Evolutionary conservation across 2,329 filamentous ascomycete genomes (phyloP), one percentile per base, ranked within the genome.

Genomic region (Exophiala sp.): DNA sequence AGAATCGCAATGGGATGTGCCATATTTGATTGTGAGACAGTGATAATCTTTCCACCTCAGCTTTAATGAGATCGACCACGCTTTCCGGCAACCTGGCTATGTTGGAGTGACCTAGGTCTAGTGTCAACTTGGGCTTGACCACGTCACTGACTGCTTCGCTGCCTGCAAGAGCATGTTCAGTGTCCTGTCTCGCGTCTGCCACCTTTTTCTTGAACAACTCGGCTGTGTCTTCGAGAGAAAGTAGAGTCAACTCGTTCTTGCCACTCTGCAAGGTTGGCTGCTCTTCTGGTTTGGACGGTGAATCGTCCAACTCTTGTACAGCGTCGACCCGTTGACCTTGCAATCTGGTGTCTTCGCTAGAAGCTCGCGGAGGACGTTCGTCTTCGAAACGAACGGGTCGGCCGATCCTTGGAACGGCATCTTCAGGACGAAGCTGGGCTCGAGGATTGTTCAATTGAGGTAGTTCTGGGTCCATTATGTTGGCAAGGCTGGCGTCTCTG

Each of bases 31-130:
- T 80, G 55, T 79, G 75, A 6, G 76, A 76, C 36, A 80, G 64
- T 24, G 76, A 77, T 34, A 80, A 66, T 53, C 77, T 77, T 66
- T 78, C 77, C 42, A 80, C 77, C 60, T 79, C 76, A 62, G 77
- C 71, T 62, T 77, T 78, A 54, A 80, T 75, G 42, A 78, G 71
- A 62, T 78, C 74, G 10, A 78, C 72, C 24, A 79, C 75, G 34
- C 74, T 71, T 50, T 75, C 73, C 1, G 77, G 77, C 52, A 79
- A 73, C 52, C 71, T 69, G 33, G 67, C 69, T 55, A 79, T 76
- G 52, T 72, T 72, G 11, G 73, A 75, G 63, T 78, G 73, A 12
- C 75, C 77, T 63, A 80, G 65, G 57, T 79, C 75, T 54, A 80
- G 73, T 1, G 76, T 78, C 56, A 79, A 63, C 54, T 77, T 77